Evolutionary conservation across 1,284 basidiomycete species (phyloP), one percentile per base, ranked within the genome.

Genomic region (Abortiporus biennis): DNA sequence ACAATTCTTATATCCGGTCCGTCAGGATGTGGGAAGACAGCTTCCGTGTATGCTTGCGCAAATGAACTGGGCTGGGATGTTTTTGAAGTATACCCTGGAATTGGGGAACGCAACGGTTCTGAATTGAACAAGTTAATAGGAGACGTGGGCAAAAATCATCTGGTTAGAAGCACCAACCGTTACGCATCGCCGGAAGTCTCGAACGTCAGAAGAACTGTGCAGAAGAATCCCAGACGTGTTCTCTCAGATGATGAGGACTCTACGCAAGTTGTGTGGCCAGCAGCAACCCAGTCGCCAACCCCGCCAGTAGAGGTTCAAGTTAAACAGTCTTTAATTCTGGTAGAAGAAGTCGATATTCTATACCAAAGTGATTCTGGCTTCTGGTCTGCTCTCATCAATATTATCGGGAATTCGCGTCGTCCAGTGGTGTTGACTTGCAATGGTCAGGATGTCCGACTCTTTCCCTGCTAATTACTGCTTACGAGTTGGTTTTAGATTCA

Each of bases 311-410:
- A 4, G 6, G 6, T n/a, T 12, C 37, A 20, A 25, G 20, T 38
- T 38, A 72, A 77, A 36, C 95, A 99, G 64, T 94, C 91, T 1
- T 63, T 96, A 37, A 89, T 99, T 51, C 69, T 99, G 24, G 67
- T 99, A n/a, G 96, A 99, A 62, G 96, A 99, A 60, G 95, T 91
- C 6, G 96, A 99, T 61, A 78, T 98, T 29, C 67, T 98, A 31
- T 99, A 84, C 65, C 84, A 82, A 49, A 91, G 94, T 40, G 95
- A 98, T 60, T 71, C 69, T 31, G 89, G 85, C 31, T 99, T 99
- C 63, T 99, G 96, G 96, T 72, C 83, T 2, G 79, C 88, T 4
- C 74, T 96, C 30, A 69, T 86, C 2, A 72, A 78, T 40, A 74
- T 97, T 43, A 91, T 95, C 55, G 79, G 76, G 46, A 77, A 86